Conservation (phyloP, 2,329 filamentous ascomycete species). For the Onygenales sp. region DNA sequence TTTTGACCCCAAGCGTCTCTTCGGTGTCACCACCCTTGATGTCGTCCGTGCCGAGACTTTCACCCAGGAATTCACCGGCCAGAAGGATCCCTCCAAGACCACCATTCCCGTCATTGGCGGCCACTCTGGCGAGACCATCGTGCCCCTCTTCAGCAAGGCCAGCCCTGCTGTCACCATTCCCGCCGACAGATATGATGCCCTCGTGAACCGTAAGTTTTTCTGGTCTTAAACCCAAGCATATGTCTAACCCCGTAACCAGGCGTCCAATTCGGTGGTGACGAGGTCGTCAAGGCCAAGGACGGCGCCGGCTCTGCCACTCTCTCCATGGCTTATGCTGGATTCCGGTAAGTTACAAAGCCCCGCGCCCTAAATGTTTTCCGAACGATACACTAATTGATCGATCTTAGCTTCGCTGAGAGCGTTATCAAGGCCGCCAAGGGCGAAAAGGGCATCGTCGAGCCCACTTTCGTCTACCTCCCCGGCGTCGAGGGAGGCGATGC, state of each 20-base stretch:
- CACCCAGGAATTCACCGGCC: conserved; percentile 73
- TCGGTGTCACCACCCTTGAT: conserved; percentile 97
- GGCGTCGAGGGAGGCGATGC: conserved; percentile 81
- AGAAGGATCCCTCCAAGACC: conserved; percentile 71
- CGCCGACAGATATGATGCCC: conserved; percentile 76
- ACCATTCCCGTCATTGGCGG: conserved; percentile 90
- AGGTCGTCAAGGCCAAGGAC: conserved; percentile 92
- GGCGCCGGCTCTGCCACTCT: conserved; percentile 83
- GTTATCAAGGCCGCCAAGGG: conserved; percentile 81
- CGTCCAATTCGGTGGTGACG: conserved; percentile 95
- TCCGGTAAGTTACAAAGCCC: conserved; percentile 53
- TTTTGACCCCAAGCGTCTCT: conserved; percentile 91
- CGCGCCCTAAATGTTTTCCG: not conserved
- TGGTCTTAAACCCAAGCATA: not conserved
- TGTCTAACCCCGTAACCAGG: conserved; percentile 29
- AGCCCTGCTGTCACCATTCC: conserved; percentile 72
- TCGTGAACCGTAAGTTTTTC: conserved; percentile 63
- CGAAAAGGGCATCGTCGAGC: conserved; percentile 87
- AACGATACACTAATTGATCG: conserved; percentile 11
- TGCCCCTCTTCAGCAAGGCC: conserved; percentile 91
- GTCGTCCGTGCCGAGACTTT: conserved; percentile 98
- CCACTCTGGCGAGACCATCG: conserved; percentile 96
- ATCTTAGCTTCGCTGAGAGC: conserved; percentile 76
- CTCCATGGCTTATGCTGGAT: conserved; percentile 93
- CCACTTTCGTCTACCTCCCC: conserved; percentile 89